A percentile compares a stretch with the other conserved stretches of the same genome.
phyloP scores from a whole-genome alignment of 176 grass and related monocot genomes.

The Elymus sibiricus region DNA sequence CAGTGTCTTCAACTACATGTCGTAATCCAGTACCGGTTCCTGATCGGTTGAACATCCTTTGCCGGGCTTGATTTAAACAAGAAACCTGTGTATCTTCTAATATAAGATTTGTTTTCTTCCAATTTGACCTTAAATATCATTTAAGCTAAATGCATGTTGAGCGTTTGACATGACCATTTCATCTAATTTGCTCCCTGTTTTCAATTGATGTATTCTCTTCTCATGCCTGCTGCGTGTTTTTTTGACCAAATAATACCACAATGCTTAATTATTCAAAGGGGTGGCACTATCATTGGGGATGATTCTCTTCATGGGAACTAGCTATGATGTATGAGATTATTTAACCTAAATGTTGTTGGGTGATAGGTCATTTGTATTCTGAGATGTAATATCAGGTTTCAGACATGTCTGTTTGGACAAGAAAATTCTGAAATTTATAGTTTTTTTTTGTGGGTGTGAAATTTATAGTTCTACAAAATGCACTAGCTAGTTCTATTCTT shows the following conservation, averaged over 20 bases:
- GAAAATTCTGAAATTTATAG: not conserved
- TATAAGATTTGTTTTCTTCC: not conserved
- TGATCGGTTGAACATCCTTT: not conserved
- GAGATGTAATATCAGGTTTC: not conserved
- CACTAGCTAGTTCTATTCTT: not conserved
- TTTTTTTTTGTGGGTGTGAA: no score
- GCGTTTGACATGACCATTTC: constrained; percentile 27
- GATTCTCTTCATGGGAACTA: not conserved
- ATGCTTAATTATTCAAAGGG: constrained; percentile 5
- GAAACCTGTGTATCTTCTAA: not conserved
- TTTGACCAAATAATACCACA: constrained; percentile 36
- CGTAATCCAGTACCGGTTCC: not conserved
- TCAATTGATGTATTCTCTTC: not conserved
- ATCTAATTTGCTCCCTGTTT: constrained; percentile 24
- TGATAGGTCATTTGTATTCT: constrained; percentile 18
- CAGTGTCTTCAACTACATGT: not conserved
- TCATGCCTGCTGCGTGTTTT: constrained; percentile 22
- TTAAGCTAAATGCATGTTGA: constrained; percentile 3
- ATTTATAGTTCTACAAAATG: not conserved
- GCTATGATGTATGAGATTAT: not conserved
- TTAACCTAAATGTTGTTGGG: constrained; percentile 20
- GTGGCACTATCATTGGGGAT: constrained; percentile 6
- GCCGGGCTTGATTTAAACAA: not conserved
- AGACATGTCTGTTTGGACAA: not conserved
- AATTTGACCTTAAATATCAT: not conserved